Conservation (phyloP, 2,329 filamentous ascomycete genomes). For the Penicillium sp. region DNA sequence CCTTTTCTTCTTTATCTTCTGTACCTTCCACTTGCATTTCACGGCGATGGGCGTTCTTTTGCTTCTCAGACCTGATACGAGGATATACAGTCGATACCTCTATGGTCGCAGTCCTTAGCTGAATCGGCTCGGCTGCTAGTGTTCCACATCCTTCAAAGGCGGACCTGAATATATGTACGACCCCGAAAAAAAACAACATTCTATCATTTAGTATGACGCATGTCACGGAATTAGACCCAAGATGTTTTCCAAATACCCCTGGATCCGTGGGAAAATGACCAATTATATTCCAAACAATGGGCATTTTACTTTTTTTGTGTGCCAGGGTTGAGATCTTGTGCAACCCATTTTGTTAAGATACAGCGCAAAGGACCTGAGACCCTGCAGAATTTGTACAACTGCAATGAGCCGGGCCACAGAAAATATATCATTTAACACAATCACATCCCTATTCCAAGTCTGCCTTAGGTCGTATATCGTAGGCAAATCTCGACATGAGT, state of each 20-base stretch:
- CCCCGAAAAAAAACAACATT: neutral
- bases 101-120: neutral
- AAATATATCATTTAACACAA: too few species aligned
- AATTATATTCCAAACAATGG: too few species aligned
- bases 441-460: too few species aligned
- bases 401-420: too few species aligned
- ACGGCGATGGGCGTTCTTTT: constrained; percentile 43
- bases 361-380: too few species aligned
- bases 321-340: too few species aligned
- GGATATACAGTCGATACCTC: constrained; percentile 4
- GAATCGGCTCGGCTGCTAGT: neutral
- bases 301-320: too few species aligned
- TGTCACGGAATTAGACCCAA: neutral
- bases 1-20: constrained; percentile 17
- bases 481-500: too few species aligned
- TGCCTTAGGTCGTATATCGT: too few species aligned
- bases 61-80: neutral
- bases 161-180: constrained; percentile 5
- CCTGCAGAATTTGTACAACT: too few species aligned
- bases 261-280: neutral
- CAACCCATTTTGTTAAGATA: too few species aligned
- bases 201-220: neutral
- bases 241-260: neutral
- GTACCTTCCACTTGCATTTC: constrained; percentile 40
- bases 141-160: neutral